Evolutionary conservation across 345 rosid species (phyloP).

Genomic region (Citrus hindsii): DNA sequence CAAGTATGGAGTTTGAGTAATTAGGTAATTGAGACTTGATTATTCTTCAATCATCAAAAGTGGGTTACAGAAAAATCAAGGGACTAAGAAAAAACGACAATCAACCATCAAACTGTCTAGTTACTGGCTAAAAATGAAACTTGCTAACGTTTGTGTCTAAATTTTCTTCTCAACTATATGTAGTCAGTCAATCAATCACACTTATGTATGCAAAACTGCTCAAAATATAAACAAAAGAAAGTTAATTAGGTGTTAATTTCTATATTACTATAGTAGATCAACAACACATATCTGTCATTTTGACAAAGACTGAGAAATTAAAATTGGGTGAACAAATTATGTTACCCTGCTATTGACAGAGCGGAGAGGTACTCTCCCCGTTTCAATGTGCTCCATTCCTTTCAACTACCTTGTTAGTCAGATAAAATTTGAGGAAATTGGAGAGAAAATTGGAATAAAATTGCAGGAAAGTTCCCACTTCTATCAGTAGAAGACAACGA

Average conservation of each 20-base stretch:
- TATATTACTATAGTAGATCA: too few species aligned
- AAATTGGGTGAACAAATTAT: neutral
- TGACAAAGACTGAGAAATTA: neutral
- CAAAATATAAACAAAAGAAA: neutral
- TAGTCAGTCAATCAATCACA: too few species aligned
- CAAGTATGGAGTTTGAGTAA: too few species aligned
- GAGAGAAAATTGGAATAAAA: neutral
- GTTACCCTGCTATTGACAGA: neutral
- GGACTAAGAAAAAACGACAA: too few species aligned
- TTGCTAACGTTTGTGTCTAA: too few species aligned
- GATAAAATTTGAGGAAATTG: neutral
- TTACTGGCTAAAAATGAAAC: too few species aligned
- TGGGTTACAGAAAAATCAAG: too few species aligned
- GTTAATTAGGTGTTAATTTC: neutral
- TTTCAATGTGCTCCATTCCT: neutral
- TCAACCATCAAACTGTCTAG: too few species aligned
- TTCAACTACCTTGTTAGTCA: neutral
- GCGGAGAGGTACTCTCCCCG: neutral
- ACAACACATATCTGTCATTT: neutral
- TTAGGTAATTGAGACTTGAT: too few species aligned
- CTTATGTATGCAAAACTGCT: neutral
- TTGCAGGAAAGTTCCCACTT: neutral
- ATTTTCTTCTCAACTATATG: too few species aligned
- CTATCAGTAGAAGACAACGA: too few species aligned
- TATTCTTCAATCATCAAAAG: too few species aligned